A percentile compares a stretch with the other conserved stretches of the same genome.
phyloP scores from a whole-genome alignment of 495 filamentous ascomycete genomes.

The Annulohypoxylon moriforme region DNA sequence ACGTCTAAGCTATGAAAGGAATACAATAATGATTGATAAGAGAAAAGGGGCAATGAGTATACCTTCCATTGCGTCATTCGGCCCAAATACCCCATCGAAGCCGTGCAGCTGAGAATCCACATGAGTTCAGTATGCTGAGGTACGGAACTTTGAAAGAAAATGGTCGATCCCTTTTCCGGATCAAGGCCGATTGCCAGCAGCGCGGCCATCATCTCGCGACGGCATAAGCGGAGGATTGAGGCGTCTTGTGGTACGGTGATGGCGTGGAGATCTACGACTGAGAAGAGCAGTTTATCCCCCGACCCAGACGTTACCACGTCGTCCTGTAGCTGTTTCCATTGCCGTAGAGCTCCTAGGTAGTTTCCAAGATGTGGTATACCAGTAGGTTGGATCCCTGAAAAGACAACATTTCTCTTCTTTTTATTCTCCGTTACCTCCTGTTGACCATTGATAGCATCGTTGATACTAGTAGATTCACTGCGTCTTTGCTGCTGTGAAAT shows the following conservation, averaged over 20 bases:
- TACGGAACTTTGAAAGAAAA: constrained; percentile 86
- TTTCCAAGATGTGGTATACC: constrained; percentile 96
- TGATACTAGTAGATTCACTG: constrained; percentile 23
- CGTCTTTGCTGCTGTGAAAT: constrained; percentile 23
- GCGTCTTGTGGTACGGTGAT: constrained; percentile 80
- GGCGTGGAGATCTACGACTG: constrained; percentile 91
- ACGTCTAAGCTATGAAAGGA: not conserved
- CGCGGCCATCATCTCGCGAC: constrained; percentile 78
- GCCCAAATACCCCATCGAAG: constrained; percentile 86
- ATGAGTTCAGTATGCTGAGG: constrained; percentile 86
- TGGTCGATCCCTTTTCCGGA: constrained; percentile 71
- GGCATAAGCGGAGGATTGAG: constrained; percentile 67
- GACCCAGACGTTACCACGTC: constrained; percentile 60
- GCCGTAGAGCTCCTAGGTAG: constrained; percentile 89
- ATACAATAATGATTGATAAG: too few species aligned
- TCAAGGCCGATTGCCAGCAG: constrained; percentile 87
- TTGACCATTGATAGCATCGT: constrained; percentile 1
- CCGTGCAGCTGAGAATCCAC: constrained; percentile 94
- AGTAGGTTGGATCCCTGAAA: constrained; percentile 97
- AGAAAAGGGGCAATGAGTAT: constrained; percentile 27
- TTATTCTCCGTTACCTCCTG: not conserved
- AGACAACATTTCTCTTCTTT: constrained; percentile 63
- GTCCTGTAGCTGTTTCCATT: constrained; percentile 86
- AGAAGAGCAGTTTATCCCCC: constrained; percentile 75
- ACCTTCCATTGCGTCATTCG: constrained; percentile 99